phyloP scores from a whole-genome alignment of 805 yeast species.

The Saccharomyces jurei region DNA sequence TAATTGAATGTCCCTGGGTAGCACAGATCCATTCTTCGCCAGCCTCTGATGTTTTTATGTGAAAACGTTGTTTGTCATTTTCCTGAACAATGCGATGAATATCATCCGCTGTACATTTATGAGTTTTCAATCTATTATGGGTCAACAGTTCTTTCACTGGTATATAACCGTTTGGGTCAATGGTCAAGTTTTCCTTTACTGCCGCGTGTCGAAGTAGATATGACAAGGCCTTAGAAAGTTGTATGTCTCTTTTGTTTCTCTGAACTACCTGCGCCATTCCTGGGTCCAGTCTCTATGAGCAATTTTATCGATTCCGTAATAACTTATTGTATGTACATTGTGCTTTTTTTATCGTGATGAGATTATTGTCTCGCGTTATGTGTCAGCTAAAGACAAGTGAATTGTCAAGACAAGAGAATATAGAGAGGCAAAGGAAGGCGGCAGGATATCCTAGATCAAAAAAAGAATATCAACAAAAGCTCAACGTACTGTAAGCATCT shows the following conservation, averaged over 20 bases:
- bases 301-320: not conserved
- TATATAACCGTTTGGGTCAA: constrained; percentile 64
- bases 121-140: constrained; percentile 51
- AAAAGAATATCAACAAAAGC: not conserved
- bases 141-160: constrained; percentile 43
- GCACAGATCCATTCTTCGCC: constrained; percentile 55
- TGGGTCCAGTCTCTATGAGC: not conserved
- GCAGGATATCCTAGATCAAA: not conserved
- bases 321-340: not conserved
- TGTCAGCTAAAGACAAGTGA: constrained; percentile 1
- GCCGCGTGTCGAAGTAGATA: constrained; percentile 87
- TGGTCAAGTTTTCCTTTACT: constrained; percentile 49
- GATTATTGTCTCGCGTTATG: not conserved
- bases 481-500: not conserved
- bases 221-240: constrained; percentile 66
- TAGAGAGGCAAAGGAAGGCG: too few relatives aligned
- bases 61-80: constrained; percentile 69
- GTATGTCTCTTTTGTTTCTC: constrained; percentile 41
- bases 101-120: constrained; percentile 48
- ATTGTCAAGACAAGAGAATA: not conserved
- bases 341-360: not conserved
- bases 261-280: constrained; percentile 1
- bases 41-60: constrained; percentile 31
- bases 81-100: constrained; percentile 49
- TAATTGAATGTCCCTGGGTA: constrained; percentile 83